These are phyloP conservation scores for Thielaviopsis cerberus DNA, from an alignment of 2,329 filamentous ascomycete genomes.

Conservation along the genomic window DNA sequence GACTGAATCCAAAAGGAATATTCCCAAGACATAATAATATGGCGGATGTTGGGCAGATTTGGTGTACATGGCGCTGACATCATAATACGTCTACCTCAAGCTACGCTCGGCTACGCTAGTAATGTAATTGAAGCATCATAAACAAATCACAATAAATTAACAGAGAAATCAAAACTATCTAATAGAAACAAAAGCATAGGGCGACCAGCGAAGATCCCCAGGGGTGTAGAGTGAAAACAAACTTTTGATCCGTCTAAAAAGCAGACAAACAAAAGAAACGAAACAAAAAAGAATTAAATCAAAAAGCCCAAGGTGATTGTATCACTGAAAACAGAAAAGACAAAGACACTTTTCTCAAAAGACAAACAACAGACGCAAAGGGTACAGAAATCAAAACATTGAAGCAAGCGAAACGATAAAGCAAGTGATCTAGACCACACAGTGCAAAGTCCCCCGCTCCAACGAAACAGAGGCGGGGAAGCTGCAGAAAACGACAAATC, in stretches of 20 bases:
- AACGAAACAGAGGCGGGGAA: not conserved
- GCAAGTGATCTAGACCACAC: not conserved
- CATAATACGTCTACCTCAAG: not conserved
- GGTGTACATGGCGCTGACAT: too few relatives aligned
- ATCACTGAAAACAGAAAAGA: not conserved
- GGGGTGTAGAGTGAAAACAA: not conserved
- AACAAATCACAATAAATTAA: not conserved
- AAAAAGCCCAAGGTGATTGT: not conserved
- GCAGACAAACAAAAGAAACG: not conserved
- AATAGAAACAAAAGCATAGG: not conserved
- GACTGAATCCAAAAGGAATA: too few relatives aligned
- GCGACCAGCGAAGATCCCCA: not conserved
- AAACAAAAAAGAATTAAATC: not conserved
- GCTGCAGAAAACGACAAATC: not conserved
- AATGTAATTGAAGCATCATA: not conserved
- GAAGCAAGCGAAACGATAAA: too few relatives aligned
- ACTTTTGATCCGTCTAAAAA: not conserved
- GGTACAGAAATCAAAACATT: not conserved
- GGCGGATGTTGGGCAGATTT: too few relatives aligned
- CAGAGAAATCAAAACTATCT: not conserved
- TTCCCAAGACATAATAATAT: too few relatives aligned
- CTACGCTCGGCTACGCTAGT: not conserved
- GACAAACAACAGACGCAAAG: constrained; percentile 1
- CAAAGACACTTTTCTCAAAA: not conserved
- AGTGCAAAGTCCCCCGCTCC: not conserved